Evolutionary conservation across 176 grass and related monocot genomes (phyloP).

Genomic region (Carex kokanica): DNA sequence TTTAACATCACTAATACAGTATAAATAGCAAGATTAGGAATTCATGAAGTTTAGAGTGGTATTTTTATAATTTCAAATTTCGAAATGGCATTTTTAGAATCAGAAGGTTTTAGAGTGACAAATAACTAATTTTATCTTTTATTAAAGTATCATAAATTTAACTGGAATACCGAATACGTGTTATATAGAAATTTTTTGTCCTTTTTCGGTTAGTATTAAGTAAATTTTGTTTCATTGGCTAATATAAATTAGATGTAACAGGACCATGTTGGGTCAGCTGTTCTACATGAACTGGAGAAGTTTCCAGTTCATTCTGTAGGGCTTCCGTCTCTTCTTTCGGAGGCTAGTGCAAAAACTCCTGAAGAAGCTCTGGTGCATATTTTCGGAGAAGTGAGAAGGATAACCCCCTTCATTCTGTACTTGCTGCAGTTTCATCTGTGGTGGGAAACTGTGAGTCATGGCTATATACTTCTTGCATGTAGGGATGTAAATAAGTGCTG

Average conservation of each 20-base stretch:
- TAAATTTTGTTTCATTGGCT: constrained; percentile 25
- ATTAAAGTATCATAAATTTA: too few species aligned
- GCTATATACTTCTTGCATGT: constrained; percentile 21
- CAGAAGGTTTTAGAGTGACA: too few species aligned
- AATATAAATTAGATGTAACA: constrained; percentile 51
- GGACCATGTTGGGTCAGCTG: constrained; percentile 97
- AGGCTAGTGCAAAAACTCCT: constrained; percentile 97
- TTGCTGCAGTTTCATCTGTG: constrained; percentile 98
- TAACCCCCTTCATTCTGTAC: constrained; percentile 91
- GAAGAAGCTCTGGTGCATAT: constrained; percentile 99
- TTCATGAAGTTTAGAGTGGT: too few species aligned
- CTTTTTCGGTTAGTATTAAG: constrained; percentile 1
- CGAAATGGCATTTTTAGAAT: too few species aligned
- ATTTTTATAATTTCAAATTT: too few species aligned
- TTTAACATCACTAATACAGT: too few species aligned
- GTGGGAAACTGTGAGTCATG: constrained; percentile 96
- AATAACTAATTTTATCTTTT: too few species aligned
- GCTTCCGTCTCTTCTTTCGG: constrained; percentile 92
- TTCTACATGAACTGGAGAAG: constrained; percentile 97
- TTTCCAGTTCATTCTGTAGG: constrained; percentile 95
- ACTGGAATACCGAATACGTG: too few species aligned
- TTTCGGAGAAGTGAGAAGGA: constrained; percentile 97
- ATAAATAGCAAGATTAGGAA: too few species aligned
- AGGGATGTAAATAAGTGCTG: too few species aligned
- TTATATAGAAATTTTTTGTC: constrained; percentile 12